phyloP scores from a whole-genome alignment of 805 yeast species.

The Kurtzmaniella cleridarum region DNA sequence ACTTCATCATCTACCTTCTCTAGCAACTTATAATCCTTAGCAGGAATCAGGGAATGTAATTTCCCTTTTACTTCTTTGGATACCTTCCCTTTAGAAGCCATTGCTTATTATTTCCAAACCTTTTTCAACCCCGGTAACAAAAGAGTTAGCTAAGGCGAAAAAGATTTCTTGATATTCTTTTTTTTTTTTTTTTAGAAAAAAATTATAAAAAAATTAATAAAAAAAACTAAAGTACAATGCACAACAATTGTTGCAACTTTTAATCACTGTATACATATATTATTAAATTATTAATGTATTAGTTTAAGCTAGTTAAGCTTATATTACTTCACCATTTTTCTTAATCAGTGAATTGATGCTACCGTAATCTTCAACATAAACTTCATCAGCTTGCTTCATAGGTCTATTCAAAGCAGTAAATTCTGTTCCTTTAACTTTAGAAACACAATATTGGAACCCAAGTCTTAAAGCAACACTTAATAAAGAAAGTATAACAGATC shows the following conservation, averaged over 20 bases:
- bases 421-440: constrained; percentile 29
- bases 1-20: constrained; percentile 26
- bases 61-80: neutral
- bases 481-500: constrained; percentile 60
- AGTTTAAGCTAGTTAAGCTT: neutral
- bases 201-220: neutral
- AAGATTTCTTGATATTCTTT: neutral
- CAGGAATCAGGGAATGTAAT: neutral
- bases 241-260: no score
- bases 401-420: constrained; percentile 43
- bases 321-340: neutral
- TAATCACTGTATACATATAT: neutral
- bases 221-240: no score
- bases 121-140: no score
- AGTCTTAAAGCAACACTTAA: constrained; percentile 48
- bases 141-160: no score
- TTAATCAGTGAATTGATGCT: constrained; percentile 11
- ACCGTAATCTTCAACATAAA: constrained; percentile 9
- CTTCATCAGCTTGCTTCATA: constrained; percentile 11
- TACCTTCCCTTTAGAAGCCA: no score
- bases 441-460: constrained; percentile 19
- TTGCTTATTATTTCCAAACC: no score
- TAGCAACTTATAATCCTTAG: constrained; percentile 9
- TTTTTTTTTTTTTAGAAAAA: no score
- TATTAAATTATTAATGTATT: neutral